Conservation (phyloP, 495 filamentous ascomycete genomes). For the Annulohypoxylon bovei region DNA sequence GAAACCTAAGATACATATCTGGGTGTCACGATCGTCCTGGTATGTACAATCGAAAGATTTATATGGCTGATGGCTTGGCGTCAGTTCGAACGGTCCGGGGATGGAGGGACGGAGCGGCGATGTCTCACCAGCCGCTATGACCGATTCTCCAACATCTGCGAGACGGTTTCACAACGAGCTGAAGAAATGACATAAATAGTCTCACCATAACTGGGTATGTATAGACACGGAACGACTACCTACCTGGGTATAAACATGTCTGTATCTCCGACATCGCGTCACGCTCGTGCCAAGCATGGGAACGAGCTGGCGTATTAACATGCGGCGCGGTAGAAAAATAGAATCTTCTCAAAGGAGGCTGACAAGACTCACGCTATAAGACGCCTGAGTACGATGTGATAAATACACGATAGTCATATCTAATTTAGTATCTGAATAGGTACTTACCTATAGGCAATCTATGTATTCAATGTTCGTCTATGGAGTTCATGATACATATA, state of each 20-base stretch:
- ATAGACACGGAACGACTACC: neutral
- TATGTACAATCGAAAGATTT: neutral
- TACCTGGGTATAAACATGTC: neutral
- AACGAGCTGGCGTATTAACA: neutral
- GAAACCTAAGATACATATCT: neutral
- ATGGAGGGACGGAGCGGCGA: neutral
- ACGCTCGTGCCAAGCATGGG: neutral
- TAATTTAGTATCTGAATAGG: neutral
- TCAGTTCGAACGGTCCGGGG: neutral
- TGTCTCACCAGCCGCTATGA: neutral
- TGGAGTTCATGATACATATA: neutral
- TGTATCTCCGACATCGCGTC: conserved; percentile 3
- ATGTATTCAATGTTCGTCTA: no score
- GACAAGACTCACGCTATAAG: neutral
- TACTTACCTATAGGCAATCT: no score
- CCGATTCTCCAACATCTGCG: neutral
- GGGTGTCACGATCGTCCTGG: neutral
- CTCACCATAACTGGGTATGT: neutral
- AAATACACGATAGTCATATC: no score
- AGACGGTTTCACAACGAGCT: neutral
- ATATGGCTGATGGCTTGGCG: neutral
- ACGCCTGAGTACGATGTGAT: no score
- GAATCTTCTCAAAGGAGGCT: no score
- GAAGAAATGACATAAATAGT: neutral
- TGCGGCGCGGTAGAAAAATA: no score